Evolutionary conservation across 441 rosid species (phyloP), one percentile per base, ranked within the genome.

Genomic region (Populus tomentosa): DNA sequence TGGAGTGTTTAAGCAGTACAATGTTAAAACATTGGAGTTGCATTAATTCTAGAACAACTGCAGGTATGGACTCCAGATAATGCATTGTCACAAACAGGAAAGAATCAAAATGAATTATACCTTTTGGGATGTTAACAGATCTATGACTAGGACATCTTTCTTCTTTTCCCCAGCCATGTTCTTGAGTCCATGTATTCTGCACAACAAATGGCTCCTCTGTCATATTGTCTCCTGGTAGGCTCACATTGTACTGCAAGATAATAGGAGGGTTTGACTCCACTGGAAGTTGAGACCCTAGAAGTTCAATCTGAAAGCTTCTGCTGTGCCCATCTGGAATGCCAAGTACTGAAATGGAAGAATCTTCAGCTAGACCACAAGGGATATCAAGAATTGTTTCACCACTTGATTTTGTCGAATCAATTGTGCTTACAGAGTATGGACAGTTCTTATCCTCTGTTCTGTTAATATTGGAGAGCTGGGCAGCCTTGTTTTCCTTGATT

Each of bases 331-430:
- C 81, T 75, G 98, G 96, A 83, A 89, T 79, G 75, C 93, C 98
- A 71, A 93, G 87, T 53, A 95, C 56, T 38, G 98, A 88, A 74
- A 91, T 71, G 13, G 98, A 90, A 69, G 98, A 95, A 80, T 85
- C 97, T 83, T 89, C 91, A 75, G 78, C 75, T 4, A 93, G 86
- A 74, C 97, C 98, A 80, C 98, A 93, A 0, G 96, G 97, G 32
- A 95, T 80, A 61, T 88, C 88, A 70, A 95, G 90, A 70, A 87
- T 74, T 66, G 66, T 79, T 71, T 80, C 82, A 63, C 67, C 80
- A 56, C 79, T 79, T n/a, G 86, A 84, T 71, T 84, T 70, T 69
- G 65, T 76, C 64, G 14, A 74, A 66, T 75, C 77, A n/a, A n/a
- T n/a, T 26, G 77, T 79, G 78, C 85, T 87, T 71, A 88, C 87